Evolutionary conservation across 352 stramenopile genomes (phyloP).

Genomic region (Pythium phragmitis): DNA sequence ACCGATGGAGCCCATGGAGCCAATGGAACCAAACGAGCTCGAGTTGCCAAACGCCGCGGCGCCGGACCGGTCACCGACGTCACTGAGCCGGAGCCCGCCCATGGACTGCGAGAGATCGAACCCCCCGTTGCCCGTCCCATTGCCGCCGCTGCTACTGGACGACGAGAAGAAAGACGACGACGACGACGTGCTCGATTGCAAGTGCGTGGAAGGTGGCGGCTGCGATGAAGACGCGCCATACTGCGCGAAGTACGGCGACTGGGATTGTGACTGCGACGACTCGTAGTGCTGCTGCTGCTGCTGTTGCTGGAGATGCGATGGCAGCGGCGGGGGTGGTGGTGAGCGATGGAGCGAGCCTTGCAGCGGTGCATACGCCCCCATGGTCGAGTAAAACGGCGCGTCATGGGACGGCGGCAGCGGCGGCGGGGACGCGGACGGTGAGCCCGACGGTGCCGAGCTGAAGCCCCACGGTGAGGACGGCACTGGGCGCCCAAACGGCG

Average conservation of each 20-base stretch:
- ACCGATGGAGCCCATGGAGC: constrained; percentile 13
- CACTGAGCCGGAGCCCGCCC: constrained; percentile 30
- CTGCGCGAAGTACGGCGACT: background rate
- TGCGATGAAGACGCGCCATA: constrained; percentile 17
- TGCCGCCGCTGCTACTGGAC: background rate
- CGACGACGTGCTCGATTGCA: constrained; percentile 2
- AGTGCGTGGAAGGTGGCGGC: constrained; percentile 8
- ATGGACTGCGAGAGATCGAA: constrained; percentile 51
- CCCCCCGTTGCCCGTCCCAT: background rate
- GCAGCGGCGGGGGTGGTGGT: constrained; percentile 10
- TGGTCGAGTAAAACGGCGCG: constrained; percentile 11
- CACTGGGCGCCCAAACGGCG: constrained; percentile 8
- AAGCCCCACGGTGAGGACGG: constrained; percentile 24
- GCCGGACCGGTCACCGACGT: background rate
- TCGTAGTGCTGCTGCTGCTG: constrained; percentile 6
- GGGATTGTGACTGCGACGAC: background rate
- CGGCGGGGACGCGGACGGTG: constrained; percentile 16
- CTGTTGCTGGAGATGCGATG: background rate
- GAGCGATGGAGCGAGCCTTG: background rate
- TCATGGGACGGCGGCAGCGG: constrained; percentile 20
- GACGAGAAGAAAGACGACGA: constrained; percentile 20
- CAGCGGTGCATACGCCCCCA: constrained; percentile 5
- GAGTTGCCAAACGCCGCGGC: constrained; percentile 1
- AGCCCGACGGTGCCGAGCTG: constrained; percentile 4
- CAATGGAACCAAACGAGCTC: constrained; percentile 23